phyloP scores from a whole-genome alignment of 345 rosid species.

The Stellera chamaejasme region DNA sequence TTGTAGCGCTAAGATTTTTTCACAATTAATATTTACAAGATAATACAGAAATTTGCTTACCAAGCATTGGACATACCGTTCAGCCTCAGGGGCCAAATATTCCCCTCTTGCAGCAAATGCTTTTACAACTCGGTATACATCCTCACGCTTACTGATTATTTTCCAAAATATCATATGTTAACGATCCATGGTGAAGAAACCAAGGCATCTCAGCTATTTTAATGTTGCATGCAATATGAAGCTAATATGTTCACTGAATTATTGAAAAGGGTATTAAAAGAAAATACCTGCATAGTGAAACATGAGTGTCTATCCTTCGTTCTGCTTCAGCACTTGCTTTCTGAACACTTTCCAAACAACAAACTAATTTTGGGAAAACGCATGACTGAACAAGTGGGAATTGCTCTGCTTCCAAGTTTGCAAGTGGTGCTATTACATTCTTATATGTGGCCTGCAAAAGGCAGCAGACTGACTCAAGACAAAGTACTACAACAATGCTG shows the following conservation, averaged over 20 bases:
- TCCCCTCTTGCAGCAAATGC: conserved; percentile 61
- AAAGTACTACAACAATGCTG: not conserved
- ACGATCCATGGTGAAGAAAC: conserved; percentile 16
- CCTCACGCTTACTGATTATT: conserved; percentile 72
- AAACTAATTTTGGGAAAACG: conserved; percentile 62
- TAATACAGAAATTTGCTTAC: conserved; percentile 47
- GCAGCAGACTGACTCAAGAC: conserved; percentile 1
- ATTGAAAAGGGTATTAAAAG: not conserved
- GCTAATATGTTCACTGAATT: too few species aligned
- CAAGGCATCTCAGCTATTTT: too few species aligned
- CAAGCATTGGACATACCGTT: conserved; percentile 53
- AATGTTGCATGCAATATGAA: too few species aligned
- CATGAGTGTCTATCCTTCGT: conserved; percentile 56
- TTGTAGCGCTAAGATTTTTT: not conserved
- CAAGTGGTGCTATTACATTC: conserved; percentile 62
- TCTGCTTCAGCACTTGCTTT: conserved; percentile 85
- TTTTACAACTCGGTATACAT: conserved; percentile 64
- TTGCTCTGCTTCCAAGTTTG: conserved; percentile 69
- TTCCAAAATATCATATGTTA: conserved; percentile 18
- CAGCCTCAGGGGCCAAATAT: conserved; percentile 45
- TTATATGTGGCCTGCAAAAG: conserved; percentile 57
- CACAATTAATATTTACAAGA: not conserved
- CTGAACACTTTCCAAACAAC: conserved; percentile 44
- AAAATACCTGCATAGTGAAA: conserved; percentile 57
- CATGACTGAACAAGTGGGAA: conserved; percentile 72